Base-by-base conservation (phyloP, 257 asterid genomes). In the Plantago ovata region DNA sequence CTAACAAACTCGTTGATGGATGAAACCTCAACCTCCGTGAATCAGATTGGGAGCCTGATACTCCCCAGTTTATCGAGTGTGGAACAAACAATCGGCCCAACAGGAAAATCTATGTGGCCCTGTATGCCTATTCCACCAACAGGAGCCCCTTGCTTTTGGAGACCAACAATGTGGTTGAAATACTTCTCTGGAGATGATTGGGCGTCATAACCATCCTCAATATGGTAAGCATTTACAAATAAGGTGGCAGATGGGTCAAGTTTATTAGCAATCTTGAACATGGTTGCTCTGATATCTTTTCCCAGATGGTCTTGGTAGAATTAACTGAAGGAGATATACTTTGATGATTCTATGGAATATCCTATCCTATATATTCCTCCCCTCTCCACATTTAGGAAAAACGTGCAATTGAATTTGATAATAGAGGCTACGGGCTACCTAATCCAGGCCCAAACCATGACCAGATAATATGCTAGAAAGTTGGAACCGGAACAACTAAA, bases 91-190 rank as follows among this genome's bases (percentile, higher is more conserved):
- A 87, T 58, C 0, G 96, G 83, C 36, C 98, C 98, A 3, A 91
- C 79, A 0, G 98, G 98, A 18, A 71, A 57, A 51, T 73, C 91
- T 53, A 81, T 83, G 36, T 91, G 98, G 0, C 98, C 98, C 66
- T 91, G 98, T 61, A 91, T 70, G 46, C 98, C 98, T 63, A 91
- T 75, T n/a, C 98, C 98, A 21, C 89, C 92, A 5, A 91, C 89
- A 1, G 87, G 83, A 2, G 98, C 98, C 6, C 96, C 96, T 51
- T 77, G 86, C 60, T 75, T 82, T 53, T 79, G 89, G 3, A 91
- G 87, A 72, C 77, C 89, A 16, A 83, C 92, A 39, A 85, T 75
- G 9, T 84, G 96, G 42, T 83, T 73, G 20, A 76, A 72, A 69
- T 87, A 87, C 74, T 77, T 85, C 56, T 91, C 95, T 0, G 98